Base-by-base conservation (phyloP, 2,329 filamentous ascomycete species). In the Mollisiaceae sp. region DNA sequence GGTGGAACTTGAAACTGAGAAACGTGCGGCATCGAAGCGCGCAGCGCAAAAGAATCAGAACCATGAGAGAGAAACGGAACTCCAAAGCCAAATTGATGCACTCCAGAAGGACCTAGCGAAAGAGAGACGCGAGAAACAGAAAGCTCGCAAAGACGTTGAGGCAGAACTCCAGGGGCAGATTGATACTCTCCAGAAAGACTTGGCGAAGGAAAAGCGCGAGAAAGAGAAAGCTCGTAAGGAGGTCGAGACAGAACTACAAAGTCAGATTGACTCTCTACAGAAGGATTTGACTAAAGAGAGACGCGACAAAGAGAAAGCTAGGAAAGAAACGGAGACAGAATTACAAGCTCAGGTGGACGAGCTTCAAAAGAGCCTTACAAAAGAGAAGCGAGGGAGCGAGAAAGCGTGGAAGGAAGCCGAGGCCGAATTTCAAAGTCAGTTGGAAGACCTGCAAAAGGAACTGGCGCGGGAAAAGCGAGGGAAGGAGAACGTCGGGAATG, bases 1-100 rank as follows among this genome's bases (percentile, higher is more conserved):
- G 76, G 88, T 92, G 52, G 91, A 97, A 72, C 83, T 97, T 1
- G 92, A 94, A 69, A 92, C 91, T 70, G 92, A 95, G 75, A 94
- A 88, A 76, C 86, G 88, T n/a, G 84, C 55, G 9, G 55, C 88
- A 2, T 82, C 85, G 9, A 86, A 89, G 70, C 86, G 89, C 60
- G 84, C 84, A 3, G 76, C 78, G 4, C 75, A 80, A 52, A 80
- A 78, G 66, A 81, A 70, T 73, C 78, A 71, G 70, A 80, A 70
- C 71, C 78, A 73, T 70, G 76, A 74, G 73, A 82, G 73, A 78
- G 76, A 75, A 75, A 66, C 43, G 15, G 65, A 71, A 20, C 63
- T 82, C 78, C 69, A 82, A 80, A 62, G 80, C 82, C 69, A 69
- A 59, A 62, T 72, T 78, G 77, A 79, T 54, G 70, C 66, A 38